Evolutionary conservation across 164 flowering plant species (phyloP), one percentile per base, ranked within the genome.

Genomic region (Magnolia officinalis): DNA sequence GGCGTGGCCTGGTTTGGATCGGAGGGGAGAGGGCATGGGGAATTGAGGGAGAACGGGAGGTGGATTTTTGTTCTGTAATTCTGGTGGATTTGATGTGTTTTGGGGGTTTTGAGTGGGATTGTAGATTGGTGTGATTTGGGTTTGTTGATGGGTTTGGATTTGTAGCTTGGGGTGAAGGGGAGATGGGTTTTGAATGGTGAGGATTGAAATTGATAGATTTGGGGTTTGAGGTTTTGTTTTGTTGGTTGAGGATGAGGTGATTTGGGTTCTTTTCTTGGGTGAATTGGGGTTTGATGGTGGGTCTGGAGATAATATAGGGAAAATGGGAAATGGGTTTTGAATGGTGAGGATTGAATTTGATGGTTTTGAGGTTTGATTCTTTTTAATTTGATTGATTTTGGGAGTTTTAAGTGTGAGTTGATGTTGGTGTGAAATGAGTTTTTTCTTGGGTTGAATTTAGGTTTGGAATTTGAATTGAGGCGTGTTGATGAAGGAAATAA

Each of bases 401-500:
- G 63, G 63, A 59, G n/a, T 59, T 59, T 59, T 59, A 2, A 59
- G 18, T 13, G 63, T 13, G 63, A 59, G 63, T 19, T 59, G 63
- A 59, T 7, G 4, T 59, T 2, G 14, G 14, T 13, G 9, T 59
- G 63, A 19, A 59, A 6, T 14, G 14, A 8, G 18, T 13, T 59
- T 59, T 59, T 59, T 16, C 5, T 5, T 11, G 0, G 10, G 45
- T 16, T 68, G 50, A 8, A 68, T 68, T 31, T 11, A 49, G 71
- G 50, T 68, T 68, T 68, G 50, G 71, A 3, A 49, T 68, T 68
- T 68, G 49, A 37, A 37, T 68, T 68, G 18, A 68, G 50, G 49
- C 31, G 1, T 68, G n/a, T 37, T 68, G 50, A 18, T 29, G n/a
- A 10, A 65, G 29, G 24, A 21, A 65, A 9, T 65, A 10, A 65